These are phyloP conservation scores for Iberis amara DNA, from an alignment of 441 rosid genomes.

Conservation along the genomic window DNA sequence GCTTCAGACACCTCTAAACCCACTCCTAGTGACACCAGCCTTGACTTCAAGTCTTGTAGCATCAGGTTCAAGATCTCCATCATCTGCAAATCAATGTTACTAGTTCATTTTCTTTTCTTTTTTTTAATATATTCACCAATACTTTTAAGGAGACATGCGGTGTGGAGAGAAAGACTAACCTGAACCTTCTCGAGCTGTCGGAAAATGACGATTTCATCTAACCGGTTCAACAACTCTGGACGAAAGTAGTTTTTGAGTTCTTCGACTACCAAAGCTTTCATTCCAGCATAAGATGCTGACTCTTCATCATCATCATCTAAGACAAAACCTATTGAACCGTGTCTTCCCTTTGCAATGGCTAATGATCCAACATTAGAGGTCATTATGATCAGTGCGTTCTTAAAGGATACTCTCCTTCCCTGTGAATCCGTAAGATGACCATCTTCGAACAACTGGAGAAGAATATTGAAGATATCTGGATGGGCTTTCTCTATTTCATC, in stretches of 20 bases:
- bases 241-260: slow-evolving; percentile 68
- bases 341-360: slow-evolving; percentile 63
- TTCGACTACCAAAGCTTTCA: slow-evolving; percentile 59
- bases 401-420: slow-evolving; percentile 75
- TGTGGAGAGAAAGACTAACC: slow-evolving; percentile 44
- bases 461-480: slow-evolving; percentile 72
- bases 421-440: slow-evolving; percentile 84
- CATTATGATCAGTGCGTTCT: slow-evolving; percentile 69
- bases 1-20: slow-evolving; percentile 77
- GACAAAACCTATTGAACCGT: slow-evolving; percentile 60
- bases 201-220: slow-evolving; percentile 70
- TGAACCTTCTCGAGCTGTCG: slow-evolving; percentile 65
- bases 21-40: slow-evolving; percentile 71
- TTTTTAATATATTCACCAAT: neutral
- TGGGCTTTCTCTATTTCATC: slow-evolving; percentile 84
- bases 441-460: slow-evolving; percentile 71
- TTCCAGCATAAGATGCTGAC: slow-evolving; percentile 48
- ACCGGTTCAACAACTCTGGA: slow-evolving; percentile 70
- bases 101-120: neutral
- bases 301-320: slow-evolving; percentile 40
- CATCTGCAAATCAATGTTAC: slow-evolving; percentile 46
- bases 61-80: slow-evolving; percentile 68
- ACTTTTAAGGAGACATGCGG: neutral
- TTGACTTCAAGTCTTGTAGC: slow-evolving; percentile 78
- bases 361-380: slow-evolving; percentile 69